A percentile compares a stretch with the other conserved stretches of the same genome.
Evolutionary conservation across 108 stramenopile genomes (phyloP).

Genomic region (Craspedostauros australis): DNA sequence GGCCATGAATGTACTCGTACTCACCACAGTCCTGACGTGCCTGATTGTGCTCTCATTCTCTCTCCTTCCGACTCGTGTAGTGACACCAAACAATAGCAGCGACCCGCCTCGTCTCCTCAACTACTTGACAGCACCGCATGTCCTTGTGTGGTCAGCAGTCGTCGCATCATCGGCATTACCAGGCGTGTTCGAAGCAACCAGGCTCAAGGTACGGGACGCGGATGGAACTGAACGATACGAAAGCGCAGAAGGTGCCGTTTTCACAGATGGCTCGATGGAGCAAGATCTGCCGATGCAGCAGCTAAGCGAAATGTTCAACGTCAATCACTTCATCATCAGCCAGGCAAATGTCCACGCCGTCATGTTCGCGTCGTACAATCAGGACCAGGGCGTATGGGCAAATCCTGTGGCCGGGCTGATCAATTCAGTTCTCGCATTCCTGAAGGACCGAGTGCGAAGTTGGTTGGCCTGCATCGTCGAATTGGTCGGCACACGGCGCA

Average conservation of each 20-base stretch:
- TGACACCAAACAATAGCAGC: conserved; percentile 86
- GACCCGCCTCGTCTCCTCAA: conserved; percentile 93
- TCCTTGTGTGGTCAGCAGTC: conserved; percentile 94
- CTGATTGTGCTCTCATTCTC: no score
- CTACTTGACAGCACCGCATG: conserved; percentile 97
- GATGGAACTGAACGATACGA: conserved; percentile 88
- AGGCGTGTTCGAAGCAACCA: conserved; percentile 94
- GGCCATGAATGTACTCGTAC: neutral
- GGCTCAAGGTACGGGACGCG: conserved; percentile 92
- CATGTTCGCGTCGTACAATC: conserved; percentile 80
- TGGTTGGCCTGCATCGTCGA: conserved; percentile 82
- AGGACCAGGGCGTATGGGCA: conserved; percentile 67
- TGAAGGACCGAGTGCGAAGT: conserved; percentile 78
- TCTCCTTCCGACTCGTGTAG: no score
- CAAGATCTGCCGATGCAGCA: conserved; percentile 97
- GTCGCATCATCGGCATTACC: conserved; percentile 94
- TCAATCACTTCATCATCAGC: conserved; percentile 96
- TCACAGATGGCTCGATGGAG: conserved; percentile 89
- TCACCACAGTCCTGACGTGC: neutral
- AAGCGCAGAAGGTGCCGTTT: conserved; percentile 39
- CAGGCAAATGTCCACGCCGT: conserved; percentile 94
- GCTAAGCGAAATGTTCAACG: conserved; percentile 98
- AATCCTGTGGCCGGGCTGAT: conserved; percentile 70
- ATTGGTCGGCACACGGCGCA: conserved; percentile 66
- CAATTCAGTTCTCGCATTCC: conserved; percentile 74